phyloP scores from a whole-genome alignment of 2,329 filamentous ascomycete genomes.

The Exophiala phaeomuriformis region DNA sequence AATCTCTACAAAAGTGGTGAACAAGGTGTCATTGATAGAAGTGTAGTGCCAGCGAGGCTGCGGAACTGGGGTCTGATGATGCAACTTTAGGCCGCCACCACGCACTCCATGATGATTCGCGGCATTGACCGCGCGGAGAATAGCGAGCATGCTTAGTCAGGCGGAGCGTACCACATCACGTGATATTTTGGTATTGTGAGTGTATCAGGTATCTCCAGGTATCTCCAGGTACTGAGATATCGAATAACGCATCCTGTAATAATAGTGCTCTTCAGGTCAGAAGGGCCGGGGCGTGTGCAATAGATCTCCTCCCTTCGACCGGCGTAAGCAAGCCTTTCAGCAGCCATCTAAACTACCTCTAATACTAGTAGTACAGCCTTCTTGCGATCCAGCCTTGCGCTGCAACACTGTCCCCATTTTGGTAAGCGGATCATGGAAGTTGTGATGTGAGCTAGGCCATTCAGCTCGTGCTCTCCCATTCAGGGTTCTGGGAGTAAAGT shows the following conservation, averaged over 20 bases:
- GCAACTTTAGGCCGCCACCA: background rate
- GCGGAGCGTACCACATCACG: no score
- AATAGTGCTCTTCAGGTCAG: background rate
- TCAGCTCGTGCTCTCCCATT: conserved; percentile 39
- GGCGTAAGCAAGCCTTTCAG: background rate
- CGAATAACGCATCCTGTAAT: background rate
- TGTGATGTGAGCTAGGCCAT: background rate
- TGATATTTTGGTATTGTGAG: no score
- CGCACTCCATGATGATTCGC: background rate
- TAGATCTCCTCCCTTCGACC: background rate
- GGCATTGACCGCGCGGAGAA: background rate
- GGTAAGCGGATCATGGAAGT: background rate
- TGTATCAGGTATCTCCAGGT: no score
- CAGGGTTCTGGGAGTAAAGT: conserved; percentile 37
- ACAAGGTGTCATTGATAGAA: background rate
- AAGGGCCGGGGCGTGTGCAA: no score
- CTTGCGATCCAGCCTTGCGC: background rate
- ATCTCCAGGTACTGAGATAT: no score
- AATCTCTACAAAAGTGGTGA: no score
- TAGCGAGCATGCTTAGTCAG: no score
- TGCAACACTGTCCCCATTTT: background rate
- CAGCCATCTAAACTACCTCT: conserved; percentile 4
- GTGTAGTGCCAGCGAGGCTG: background rate
- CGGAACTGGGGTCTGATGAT: background rate
- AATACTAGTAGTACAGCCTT: conserved; percentile 6